phyloP scores from a whole-genome alignment of 2,329 filamentous ascomycete genomes.

The Sporothrix curviconia region DNA sequence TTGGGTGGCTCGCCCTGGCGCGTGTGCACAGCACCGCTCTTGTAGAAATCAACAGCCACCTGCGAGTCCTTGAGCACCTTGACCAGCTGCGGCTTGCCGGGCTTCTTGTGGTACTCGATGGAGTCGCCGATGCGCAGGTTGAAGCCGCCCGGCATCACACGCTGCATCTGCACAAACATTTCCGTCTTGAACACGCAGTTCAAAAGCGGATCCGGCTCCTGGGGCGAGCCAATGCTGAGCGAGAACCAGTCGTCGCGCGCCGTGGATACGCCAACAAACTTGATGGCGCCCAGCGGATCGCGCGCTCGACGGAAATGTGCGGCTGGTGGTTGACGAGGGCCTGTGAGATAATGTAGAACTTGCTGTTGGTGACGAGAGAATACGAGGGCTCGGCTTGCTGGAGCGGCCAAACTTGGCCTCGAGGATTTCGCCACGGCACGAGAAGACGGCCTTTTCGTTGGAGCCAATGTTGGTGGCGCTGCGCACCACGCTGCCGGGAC shows the following conservation, averaged over 20 bases:
- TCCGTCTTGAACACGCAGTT: slow-evolving; percentile 96
- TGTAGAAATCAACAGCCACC: slow-evolving; percentile 75
- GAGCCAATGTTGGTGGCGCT: slow-evolving; percentile 62
- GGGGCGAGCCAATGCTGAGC: slow-evolving; percentile 77
- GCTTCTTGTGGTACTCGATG: slow-evolving; percentile 97
- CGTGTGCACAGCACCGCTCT: slow-evolving; percentile 87
- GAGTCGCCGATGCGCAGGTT: slow-evolving; percentile 75
- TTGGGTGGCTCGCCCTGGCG: slow-evolving; percentile 75
- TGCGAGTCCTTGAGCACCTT: slow-evolving; percentile 86
- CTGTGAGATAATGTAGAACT: slow-evolving; percentile 85
- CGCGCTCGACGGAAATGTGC: slow-evolving; percentile 73
- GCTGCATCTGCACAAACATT: slow-evolving; percentile 86
- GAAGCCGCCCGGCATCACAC: slow-evolving; percentile 70
- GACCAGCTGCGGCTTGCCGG: slow-evolving; percentile 79
- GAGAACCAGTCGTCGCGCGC: slow-evolving; percentile 96
- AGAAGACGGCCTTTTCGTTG: slow-evolving; percentile 77
- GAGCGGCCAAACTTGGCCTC: slow-evolving; percentile 95
- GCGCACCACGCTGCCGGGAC: slow-evolving; percentile 74
- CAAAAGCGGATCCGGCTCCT: slow-evolving; percentile 88
- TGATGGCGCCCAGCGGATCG: slow-evolving; percentile 80
- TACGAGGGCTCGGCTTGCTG: slow-evolving; percentile 84
- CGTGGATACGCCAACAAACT: slow-evolving; percentile 74
- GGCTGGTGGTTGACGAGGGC: slow-evolving; percentile 74
- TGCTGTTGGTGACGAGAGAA: slow-evolving; percentile 77
- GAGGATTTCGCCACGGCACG: slow-evolving; percentile 81